A percentile compares a stretch with the other conserved stretches of the same genome.
These are phyloP conservation scores for Jaminaea rosea DNA, from an alignment of 1,284 basidiomycete species.

Conservation along the genomic window DNA sequence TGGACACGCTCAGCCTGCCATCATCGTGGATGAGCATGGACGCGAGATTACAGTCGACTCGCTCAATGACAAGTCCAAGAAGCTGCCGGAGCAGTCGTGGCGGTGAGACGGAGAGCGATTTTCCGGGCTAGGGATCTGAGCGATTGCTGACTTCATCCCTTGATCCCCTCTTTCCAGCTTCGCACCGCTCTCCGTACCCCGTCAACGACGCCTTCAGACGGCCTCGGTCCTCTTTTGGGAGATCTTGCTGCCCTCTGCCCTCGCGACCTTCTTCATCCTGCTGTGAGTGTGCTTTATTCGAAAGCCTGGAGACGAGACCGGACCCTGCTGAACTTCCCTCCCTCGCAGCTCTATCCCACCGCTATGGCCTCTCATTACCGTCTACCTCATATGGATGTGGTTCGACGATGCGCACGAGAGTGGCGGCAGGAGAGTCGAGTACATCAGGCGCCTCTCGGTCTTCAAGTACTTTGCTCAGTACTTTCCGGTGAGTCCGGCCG, in stretches of 20 bases:
- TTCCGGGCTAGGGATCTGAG: background rate
- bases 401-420: conserved; percentile 66
- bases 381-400: conserved; percentile 74
- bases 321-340: background rate
- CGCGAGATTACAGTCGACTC: background rate
- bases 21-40: background rate
- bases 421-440: conserved; percentile 68
- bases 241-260: conserved; percentile 62
- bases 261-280: conserved; percentile 65
- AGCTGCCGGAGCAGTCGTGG: background rate
- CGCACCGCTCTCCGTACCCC: conserved; percentile 36
- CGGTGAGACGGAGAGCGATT: background rate
- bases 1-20: too few species aligned
- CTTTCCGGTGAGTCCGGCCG: conserved; percentile 65
- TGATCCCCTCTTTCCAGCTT: conserved; percentile 10
- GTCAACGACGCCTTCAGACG: conserved; percentile 41
- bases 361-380: conserved; percentile 72
- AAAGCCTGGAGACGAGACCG: background rate
- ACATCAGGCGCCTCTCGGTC: conserved; percentile 62
- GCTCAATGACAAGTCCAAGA: background rate
- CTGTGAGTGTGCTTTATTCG: conserved; percentile 55
- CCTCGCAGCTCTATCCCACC: conserved; percentile 68
- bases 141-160: background rate
- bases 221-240: conserved; percentile 71
- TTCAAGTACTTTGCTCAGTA: conserved; percentile 84